A percentile compares a stretch with the other conserved stretches of the same genome.
These are phyloP conservation scores for Pleurotus ostreatus DNA, from an alignment of 768 basidiomycete species.

Conservation along the genomic window DNA sequence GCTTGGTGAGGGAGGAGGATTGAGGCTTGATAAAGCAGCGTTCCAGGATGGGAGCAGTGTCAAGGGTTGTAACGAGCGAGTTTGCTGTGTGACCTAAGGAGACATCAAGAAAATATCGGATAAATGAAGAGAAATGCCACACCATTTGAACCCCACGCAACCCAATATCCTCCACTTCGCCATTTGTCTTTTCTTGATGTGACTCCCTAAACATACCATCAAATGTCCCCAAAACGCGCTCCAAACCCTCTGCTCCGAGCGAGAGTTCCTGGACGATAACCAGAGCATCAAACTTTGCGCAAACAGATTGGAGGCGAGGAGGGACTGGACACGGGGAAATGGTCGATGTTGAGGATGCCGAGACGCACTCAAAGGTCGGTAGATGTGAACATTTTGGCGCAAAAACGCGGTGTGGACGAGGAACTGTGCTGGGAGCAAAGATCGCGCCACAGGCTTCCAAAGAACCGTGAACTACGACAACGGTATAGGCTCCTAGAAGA, in stretches of 20 bases:
- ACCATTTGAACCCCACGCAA: conserved; percentile 50
- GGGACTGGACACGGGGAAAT: conserved; percentile 13
- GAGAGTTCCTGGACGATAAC: conserved; percentile 54
- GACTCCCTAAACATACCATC: conserved; percentile 57
- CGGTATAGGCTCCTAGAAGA: conserved; percentile 61
- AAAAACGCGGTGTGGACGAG: conserved; percentile 48
- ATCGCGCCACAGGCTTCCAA: conserved; percentile 55
- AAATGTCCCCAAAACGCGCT: conserved; percentile 57
- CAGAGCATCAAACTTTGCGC: conserved; percentile 27
- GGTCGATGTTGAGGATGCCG: conserved; percentile 10
- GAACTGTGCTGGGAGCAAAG: conserved; percentile 31
- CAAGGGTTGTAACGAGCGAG: conserved; percentile 35
- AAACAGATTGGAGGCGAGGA: conserved; percentile 12
- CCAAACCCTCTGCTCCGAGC: conserved; percentile 66
- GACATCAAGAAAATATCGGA: not conserved
- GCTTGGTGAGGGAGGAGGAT: conserved; percentile 4
- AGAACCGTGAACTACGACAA: conserved; percentile 62
- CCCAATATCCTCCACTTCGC: conserved; percentile 32
- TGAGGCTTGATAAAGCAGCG: conserved; percentile 22
- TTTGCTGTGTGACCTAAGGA: conserved; percentile 28
- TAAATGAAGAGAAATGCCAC: conserved; percentile 14
- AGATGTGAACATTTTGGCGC: conserved; percentile 80
- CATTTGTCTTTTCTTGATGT: conserved; percentile 25
- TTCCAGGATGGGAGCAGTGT: conserved; percentile 35
- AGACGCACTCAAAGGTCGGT: conserved; percentile 38